phyloP scores from a whole-genome alignment of 495 filamentous ascomycete genomes.

The Penicillium daleae region DNA sequence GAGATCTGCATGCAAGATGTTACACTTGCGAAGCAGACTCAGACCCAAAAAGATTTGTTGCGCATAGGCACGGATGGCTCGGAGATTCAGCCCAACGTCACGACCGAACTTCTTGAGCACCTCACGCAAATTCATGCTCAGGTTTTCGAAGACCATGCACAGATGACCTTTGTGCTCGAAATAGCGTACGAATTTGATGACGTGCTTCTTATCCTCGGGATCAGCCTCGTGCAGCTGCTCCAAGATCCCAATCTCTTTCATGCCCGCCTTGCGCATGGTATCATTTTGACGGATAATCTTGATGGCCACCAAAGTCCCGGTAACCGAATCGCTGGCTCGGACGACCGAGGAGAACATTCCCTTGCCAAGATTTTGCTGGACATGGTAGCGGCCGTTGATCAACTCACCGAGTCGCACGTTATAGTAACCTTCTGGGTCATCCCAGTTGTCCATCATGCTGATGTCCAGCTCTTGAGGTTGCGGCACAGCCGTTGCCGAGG shows the following conservation, averaged over 20 bases:
- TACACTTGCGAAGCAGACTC: conserved; percentile 82
- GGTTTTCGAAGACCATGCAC: conserved; percentile 95
- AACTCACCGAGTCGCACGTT: conserved; percentile 88
- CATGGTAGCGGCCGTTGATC: conserved; percentile 83
- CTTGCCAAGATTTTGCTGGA: conserved; percentile 81
- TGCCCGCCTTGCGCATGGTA: conserved; percentile 88
- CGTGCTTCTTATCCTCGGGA: conserved; percentile 87
- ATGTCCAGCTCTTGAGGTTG: conserved; percentile 69
- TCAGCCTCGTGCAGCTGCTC: conserved; percentile 81
- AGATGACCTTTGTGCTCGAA: conserved; percentile 96
- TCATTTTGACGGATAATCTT: conserved; percentile 96
- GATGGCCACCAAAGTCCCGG: conserved; percentile 75
- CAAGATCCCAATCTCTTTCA: conserved; percentile 91
- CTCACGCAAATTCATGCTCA: conserved; percentile 89
- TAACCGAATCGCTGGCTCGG: conserved; percentile 78
- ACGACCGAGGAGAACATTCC: conserved; percentile 98
- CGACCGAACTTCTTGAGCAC: conserved; percentile 97
- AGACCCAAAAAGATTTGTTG: conserved; percentile 93
- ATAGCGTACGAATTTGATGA: conserved; percentile 80
- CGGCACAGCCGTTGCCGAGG: conserved; percentile 55
- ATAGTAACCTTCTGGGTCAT: conserved; percentile 94
- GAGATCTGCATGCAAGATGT: conserved; percentile 91
- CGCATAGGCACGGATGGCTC: conserved; percentile 83
- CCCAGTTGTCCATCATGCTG: conserved; percentile 90
- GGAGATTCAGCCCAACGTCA: conserved; percentile 86